phyloP scores from a whole-genome alignment of 2,329 filamentous ascomycete species.

The Keithomyces neogunnii region DNA sequence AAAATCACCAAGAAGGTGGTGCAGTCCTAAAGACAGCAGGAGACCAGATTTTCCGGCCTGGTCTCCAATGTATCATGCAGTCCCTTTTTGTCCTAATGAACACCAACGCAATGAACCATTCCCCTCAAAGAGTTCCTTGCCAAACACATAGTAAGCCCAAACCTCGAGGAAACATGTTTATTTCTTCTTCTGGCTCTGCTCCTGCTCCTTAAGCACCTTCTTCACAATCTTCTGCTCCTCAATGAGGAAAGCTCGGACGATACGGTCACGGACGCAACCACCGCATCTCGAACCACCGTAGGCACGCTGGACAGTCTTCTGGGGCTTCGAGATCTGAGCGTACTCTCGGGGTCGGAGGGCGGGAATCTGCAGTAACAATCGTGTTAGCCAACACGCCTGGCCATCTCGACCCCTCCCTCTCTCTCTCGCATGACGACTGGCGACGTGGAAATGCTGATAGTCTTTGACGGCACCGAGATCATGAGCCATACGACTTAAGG shows the following conservation, averaged over 20 bases:
- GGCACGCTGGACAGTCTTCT: conserved; percentile 98
- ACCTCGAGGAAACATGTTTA: conserved; percentile 39
- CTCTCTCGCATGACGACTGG: not conserved
- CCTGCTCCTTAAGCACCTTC: conserved; percentile 99
- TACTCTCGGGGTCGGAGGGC: conserved; percentile 98
- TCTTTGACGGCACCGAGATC: too few relatives aligned
- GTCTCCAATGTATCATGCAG: conserved; percentile 37
- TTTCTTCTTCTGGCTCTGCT: conserved; percentile 62
- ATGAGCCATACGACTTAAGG: too few relatives aligned
- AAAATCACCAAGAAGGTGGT: conserved; percentile 35
- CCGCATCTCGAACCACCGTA: conserved; percentile 98
- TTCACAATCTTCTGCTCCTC: conserved; percentile 99
- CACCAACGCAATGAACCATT: conserved; percentile 45
- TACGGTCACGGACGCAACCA: conserved; percentile 96
- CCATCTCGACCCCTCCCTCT: not conserved
- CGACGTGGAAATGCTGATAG: not conserved
- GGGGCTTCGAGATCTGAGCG: conserved; percentile 90
- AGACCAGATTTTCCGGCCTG: conserved; percentile 30
- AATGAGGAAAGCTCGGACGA: conserved; percentile 97
- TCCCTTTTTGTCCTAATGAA: conserved; percentile 41
- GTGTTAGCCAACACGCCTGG: conserved; percentile 8
- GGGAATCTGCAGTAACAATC: conserved; percentile 57
- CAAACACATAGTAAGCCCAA: conserved; percentile 25
- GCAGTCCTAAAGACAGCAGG: conserved; percentile 36
- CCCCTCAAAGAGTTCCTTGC: conserved; percentile 24